phyloP scores from a whole-genome alignment of 2,329 filamentous ascomycete genomes.

The Nemania serpens region DNA sequence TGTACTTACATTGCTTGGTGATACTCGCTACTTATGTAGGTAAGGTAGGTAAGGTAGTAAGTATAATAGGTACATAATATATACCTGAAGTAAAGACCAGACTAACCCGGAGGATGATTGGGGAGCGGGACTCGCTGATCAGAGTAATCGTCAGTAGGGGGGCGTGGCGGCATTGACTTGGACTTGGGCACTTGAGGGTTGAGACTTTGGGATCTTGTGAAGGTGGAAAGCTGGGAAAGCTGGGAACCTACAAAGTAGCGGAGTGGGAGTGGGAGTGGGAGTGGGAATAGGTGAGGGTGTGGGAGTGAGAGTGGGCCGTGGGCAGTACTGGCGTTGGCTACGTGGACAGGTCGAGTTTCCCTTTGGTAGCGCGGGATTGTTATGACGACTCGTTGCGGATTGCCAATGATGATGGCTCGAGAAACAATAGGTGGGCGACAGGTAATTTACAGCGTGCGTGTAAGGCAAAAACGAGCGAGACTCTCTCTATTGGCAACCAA shows the following conservation, averaged over 20 bases:
- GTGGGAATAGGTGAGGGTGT: background rate
- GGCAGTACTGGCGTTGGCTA: constrained; percentile 27
- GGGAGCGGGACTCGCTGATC: constrained; percentile 4
- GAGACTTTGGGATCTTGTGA: background rate
- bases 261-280: constrained; percentile 1
- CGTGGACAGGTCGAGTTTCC: constrained; percentile 29
- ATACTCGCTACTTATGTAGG: too few relatives aligned
- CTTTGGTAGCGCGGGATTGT: constrained; percentile 17
- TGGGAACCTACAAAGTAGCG: too few relatives aligned
- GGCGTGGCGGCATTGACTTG: constrained; percentile 7
- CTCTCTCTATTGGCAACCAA: constrained; percentile 17
- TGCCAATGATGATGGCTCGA: background rate
- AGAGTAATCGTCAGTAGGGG: background rate
- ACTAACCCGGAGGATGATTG: background rate
- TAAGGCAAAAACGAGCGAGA: constrained; percentile 25
- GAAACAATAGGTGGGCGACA: background rate
- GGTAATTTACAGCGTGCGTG: too few relatives aligned
- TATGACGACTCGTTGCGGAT: constrained; percentile 18
- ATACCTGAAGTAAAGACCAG: constrained; percentile 1
- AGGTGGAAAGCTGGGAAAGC: too few relatives aligned
- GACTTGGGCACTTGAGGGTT: background rate
- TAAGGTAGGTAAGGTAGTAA: too few relatives aligned
- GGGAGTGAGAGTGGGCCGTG: too few relatives aligned
- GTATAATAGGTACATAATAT: too few relatives aligned
- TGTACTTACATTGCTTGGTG: too few relatives aligned